A percentile compares a stretch with the other conserved stretches of the same genome.
phyloP scores from a whole-genome alignment of 1,284 basidiomycete genomes.

The Trametes pubescens region DNA sequence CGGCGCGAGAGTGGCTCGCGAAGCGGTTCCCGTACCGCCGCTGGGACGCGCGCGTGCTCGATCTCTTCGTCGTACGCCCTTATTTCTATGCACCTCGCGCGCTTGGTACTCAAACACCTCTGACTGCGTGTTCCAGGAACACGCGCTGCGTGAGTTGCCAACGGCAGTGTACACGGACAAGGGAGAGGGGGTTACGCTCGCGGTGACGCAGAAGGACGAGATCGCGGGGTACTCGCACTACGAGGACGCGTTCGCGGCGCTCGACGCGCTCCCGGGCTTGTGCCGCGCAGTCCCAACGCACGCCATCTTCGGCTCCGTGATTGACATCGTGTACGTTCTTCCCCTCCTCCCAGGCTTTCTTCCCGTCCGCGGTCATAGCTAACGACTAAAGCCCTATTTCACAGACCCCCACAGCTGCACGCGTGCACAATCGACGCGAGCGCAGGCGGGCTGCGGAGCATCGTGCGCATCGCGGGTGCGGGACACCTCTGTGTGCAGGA shows the following conservation, averaged over 20 bases:
- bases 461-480: constrained; percentile 9
- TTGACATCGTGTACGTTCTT: constrained; percentile 23
- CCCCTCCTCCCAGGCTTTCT: too few relatives aligned
- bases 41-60: constrained; percentile 26
- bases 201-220: constrained; percentile 23
- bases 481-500: constrained; percentile 28
- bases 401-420: constrained; percentile 3
- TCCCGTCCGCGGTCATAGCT: too few relatives aligned
- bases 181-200: constrained; percentile 20
- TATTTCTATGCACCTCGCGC: not conserved
- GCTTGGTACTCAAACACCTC: too few relatives aligned
- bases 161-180: constrained; percentile 15
- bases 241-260: constrained; percentile 20
- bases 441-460: constrained; percentile 17
- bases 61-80: not conserved
- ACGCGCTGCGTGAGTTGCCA: constrained; percentile 19
- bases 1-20: constrained; percentile 20
- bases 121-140: not conserved
- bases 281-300: constrained; percentile 26
- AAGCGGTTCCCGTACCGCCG: constrained; percentile 17
- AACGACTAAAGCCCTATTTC: too few relatives aligned
- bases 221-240: constrained; percentile 19
- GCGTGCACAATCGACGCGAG: constrained; percentile 1
- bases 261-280: constrained; percentile 22
- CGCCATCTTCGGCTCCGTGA: constrained; percentile 20